A percentile compares a stretch with the other conserved stretches of the same genome.
phyloP scores from a whole-genome alignment of 345 rosid species.

The Ceriops decandra region DNA sequence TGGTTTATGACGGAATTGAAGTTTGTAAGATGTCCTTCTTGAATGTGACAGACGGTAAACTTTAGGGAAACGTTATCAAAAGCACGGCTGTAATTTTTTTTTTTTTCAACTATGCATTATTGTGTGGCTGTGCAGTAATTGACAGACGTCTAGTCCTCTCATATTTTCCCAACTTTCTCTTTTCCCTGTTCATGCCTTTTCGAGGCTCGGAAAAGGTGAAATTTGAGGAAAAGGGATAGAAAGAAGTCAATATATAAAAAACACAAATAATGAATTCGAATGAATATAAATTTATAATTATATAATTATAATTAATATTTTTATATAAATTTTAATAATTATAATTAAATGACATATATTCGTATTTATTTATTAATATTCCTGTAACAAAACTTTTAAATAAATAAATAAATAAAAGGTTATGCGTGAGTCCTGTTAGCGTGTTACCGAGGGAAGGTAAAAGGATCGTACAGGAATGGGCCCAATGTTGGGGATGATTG shows the following conservation, averaged over 20 bases:
- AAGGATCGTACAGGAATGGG: slow-evolving; percentile 34
- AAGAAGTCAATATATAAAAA: neutral
- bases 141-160: slow-evolving; percentile 5
- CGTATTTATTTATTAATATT: too few species aligned
- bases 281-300: too few species aligned
- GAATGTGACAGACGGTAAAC: too few species aligned
- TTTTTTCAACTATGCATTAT: slow-evolving; percentile 3
- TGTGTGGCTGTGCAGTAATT: neutral
- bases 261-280: too few species aligned
- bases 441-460: slow-evolving; percentile 40
- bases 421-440: slow-evolving; percentile 47
- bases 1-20: too few species aligned
- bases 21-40: too few species aligned
- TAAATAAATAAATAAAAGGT: neutral
- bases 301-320: too few species aligned
- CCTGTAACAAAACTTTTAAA: neutral
- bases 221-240: slow-evolving; percentile 9
- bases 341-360: too few species aligned
- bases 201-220: slow-evolving; percentile 9
- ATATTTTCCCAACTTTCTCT: neutral
- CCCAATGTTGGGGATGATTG: slow-evolving; percentile 27
- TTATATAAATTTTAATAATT: too few species aligned
- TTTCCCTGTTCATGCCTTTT: neutral
- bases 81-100: neutral
- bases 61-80: neutral